Evolutionary conservation across 2,329 filamentous ascomycete species (phyloP).

Genomic region (Venturia oleaginea): DNA sequence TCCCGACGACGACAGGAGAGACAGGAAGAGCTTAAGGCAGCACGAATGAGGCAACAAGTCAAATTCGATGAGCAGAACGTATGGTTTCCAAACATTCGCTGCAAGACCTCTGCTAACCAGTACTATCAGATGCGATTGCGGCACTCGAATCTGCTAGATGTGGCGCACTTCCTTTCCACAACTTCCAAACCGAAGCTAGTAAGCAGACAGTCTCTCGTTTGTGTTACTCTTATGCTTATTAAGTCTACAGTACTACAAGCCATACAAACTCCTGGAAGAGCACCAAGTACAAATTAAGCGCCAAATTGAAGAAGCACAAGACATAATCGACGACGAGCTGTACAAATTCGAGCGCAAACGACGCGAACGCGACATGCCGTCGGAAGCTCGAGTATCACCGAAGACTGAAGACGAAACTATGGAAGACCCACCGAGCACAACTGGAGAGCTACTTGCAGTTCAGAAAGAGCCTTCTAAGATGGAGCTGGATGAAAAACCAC

Average conservation of each 20-base stretch:
- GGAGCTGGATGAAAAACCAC: constrained; percentile 27
- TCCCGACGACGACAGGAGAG: constrained; percentile 54
- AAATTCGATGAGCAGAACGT: constrained; percentile 70
- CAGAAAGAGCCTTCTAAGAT: background rate
- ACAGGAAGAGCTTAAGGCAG: constrained; percentile 50
- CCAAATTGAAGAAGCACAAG: constrained; percentile 59
- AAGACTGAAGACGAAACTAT: background rate
- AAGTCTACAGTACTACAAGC: constrained; percentile 66
- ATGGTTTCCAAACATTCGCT: constrained; percentile 28
- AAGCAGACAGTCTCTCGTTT: constrained; percentile 30
- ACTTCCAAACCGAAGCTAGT: constrained; percentile 64
- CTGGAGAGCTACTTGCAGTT: background rate
- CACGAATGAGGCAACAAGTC: constrained; percentile 61
- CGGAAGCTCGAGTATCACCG: background rate
- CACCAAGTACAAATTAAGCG: constrained; percentile 63
- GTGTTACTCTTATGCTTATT: background rate
- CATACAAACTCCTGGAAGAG: constrained; percentile 62
- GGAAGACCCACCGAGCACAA: background rate
- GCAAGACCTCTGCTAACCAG: constrained; percentile 16
- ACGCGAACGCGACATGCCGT: constrained; percentile 14
- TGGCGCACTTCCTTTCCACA: constrained; percentile 66
- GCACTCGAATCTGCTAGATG: constrained; percentile 62
- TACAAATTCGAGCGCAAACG: constrained; percentile 49
- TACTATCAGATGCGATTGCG: constrained; percentile 58
- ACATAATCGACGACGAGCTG: constrained; percentile 54